A percentile compares a stretch with the other conserved stretches of the same genome.
Conservation (phyloP, 352 stramenopile species). For the Globisporangium ultimum region DNA sequence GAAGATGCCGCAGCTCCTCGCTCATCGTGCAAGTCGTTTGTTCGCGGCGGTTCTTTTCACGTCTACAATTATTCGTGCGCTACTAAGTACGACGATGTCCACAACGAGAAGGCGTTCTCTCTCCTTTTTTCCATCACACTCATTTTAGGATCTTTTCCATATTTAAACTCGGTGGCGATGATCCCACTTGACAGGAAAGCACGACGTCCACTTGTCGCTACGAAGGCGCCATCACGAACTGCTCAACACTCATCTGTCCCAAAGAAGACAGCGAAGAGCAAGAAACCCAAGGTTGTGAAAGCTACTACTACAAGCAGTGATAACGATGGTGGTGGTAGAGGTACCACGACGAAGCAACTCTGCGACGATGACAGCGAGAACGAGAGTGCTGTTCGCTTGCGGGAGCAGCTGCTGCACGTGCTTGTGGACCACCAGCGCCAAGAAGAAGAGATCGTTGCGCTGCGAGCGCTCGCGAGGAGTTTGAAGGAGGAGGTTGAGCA, state of each 20-base stretch:
- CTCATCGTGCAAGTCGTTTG: conserved; percentile 1
- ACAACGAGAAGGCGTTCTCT: background rate
- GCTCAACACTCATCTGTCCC: too few species aligned
- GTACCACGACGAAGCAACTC: background rate
- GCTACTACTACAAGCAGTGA: background rate
- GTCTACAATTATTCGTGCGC: too few species aligned
- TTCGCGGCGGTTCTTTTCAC: background rate
- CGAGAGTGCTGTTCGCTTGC: conserved; percentile 24
- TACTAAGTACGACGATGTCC: too few species aligned
- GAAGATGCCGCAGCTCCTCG: conserved; percentile 20
- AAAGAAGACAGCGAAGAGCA: background rate
- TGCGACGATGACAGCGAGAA: background rate
- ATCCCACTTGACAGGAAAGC: background rate
- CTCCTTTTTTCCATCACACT: background rate
- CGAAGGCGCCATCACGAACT: background rate
- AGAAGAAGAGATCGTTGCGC: conserved; percentile 55
- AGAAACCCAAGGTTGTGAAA: background rate
- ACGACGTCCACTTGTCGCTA: background rate
- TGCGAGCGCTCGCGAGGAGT: conserved; percentile 48
- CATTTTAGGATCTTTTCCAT: too few species aligned
- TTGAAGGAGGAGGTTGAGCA: conserved; percentile 53
- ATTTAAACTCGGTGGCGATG: background rate
- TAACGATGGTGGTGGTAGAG: background rate
- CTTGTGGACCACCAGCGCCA: conserved; percentile 44
- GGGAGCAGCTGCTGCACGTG: conserved; percentile 44